Conservation (phyloP, 192 early-diverging fungal genomes). For the Dimargaris cristalligena region DNA sequence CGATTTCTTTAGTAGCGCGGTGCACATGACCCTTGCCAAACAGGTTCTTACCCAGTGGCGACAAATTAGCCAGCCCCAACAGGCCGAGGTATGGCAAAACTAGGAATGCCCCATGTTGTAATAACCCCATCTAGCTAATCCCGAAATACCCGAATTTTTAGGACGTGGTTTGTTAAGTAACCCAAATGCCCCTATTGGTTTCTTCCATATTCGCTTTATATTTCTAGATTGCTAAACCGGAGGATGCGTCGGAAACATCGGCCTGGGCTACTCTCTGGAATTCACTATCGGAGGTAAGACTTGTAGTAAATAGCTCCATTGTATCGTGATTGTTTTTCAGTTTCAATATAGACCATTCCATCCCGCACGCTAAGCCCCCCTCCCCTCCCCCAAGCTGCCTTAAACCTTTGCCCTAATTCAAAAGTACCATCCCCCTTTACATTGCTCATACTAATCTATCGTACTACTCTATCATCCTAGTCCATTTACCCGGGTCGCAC, state of each 20-base stretch:
- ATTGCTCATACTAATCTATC: neutral
- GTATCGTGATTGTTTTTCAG: no score
- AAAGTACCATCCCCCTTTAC: no score
- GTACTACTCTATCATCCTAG: neutral
- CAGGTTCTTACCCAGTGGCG: neutral
- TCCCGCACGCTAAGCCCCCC: neutral
- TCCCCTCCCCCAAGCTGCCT: neutral
- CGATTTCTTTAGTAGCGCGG: neutral
- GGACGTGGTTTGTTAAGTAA: no score
- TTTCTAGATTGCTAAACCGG: neutral
- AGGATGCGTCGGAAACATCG: neutral
- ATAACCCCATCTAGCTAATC: no score
- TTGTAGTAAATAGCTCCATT: no score
- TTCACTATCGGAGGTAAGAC: constrained; percentile 2
- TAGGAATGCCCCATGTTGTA: neutral
- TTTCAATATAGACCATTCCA: neutral
- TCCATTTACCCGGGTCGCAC: constrained; percentile 10
- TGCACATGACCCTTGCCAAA: neutral
- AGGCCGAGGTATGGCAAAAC: neutral
- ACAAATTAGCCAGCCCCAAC: neutral
- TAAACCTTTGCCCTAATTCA: no score
- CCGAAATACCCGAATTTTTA: no score
- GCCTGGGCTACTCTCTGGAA: constrained; percentile 4
- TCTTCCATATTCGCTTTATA: neutral
- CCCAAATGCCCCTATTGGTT: no score